Base-by-base conservation (phyloP, 208 protist species). In the Endotrypanum monterogeii region DNA sequence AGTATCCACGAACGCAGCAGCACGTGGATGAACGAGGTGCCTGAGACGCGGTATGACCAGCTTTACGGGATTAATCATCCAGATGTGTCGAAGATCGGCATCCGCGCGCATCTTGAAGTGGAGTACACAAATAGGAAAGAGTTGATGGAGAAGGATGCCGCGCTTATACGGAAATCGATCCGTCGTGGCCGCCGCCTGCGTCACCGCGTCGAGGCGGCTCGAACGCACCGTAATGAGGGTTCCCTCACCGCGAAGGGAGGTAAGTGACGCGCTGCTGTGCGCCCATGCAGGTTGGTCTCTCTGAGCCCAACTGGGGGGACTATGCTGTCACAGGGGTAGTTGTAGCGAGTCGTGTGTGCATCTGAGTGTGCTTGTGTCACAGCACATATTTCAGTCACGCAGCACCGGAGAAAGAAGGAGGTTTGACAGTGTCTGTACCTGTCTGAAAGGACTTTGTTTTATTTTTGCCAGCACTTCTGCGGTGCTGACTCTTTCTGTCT, bases 11-110 rank as follows among this genome's bases (percentile, higher is more conserved):
- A 91, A 65, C 88, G 93, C 71, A 91, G 89, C 58, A 76, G 78
- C 4, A 94, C 84, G 46, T 96, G 93, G 93, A 92, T 95, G 86
- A 93, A 87, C 68, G 86, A 97, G 76, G 89, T 94, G 35, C 93
- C 90, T 0, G 80, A 97, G 79, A 97, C 91, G n/a, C 91, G 93
- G 20, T 97, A 97, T 75, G 93, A 97, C 56, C 80, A 91, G 66
- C 83, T 97, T 25, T 95, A 97, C 80, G 90, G 91, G 50, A 81
- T 96, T 28, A 95, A 88, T 66, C 69, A 94, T 73, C 89, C 91
- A 2, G 87, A 97, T 57, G 86, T 97, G 25, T 78, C 90, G 25
- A 89, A 93, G 83, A 89, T 97, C 57, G 93, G 93, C 61, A 94
- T 97, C 37, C 93, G 93, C 56, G 83, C 87, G 14, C 93, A 96